Evolutionary conservation across 805 yeast species (phyloP).

Genomic region (Saturnispora hagleri): DNA sequence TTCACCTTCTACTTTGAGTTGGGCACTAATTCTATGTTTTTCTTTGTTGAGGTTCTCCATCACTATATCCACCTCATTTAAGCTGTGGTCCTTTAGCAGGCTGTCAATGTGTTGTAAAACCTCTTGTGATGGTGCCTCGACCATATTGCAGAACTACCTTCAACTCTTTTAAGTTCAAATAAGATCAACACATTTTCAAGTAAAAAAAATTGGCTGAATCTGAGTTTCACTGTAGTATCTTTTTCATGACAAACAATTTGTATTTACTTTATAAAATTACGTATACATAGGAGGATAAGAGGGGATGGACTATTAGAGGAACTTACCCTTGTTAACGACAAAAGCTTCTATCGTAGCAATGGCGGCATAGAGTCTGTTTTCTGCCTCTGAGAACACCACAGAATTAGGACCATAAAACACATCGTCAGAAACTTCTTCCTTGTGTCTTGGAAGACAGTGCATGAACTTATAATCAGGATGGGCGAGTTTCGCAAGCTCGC

Average conservation of each 20-base stretch:
- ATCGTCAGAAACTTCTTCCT: conserved; percentile 89
- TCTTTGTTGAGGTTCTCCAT: conserved; percentile 56
- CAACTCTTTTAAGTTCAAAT: not conserved
- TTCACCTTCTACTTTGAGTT: conserved; percentile 60
- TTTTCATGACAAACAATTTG: not conserved
- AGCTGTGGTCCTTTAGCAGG: not conserved
- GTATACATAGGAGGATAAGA: not conserved
- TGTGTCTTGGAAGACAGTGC: conserved; percentile 97
- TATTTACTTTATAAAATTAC: not conserved
- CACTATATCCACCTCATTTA: conserved; percentile 37
- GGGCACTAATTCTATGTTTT: conserved; percentile 65
- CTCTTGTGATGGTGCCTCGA: not conserved
- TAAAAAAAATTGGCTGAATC: not conserved
- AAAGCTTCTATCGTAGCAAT: conserved; percentile 88
- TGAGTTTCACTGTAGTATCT: not conserved
- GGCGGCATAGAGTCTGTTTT: conserved; percentile 92
- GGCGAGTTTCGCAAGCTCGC: conserved; percentile 53
- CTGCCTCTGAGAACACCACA: conserved; percentile 91
- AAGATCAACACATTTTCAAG: not conserved
- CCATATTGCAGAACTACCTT: not conserved
- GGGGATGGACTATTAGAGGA: conserved; percentile 7
- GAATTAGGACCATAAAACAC: conserved; percentile 81
- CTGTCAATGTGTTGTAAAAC: not conserved
- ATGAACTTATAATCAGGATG: conserved; percentile 78
- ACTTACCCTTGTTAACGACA: conserved; percentile 74